Conservation (phyloP, 1,139 yeast genomes). For the Suhomyces chickasaworum region DNA sequence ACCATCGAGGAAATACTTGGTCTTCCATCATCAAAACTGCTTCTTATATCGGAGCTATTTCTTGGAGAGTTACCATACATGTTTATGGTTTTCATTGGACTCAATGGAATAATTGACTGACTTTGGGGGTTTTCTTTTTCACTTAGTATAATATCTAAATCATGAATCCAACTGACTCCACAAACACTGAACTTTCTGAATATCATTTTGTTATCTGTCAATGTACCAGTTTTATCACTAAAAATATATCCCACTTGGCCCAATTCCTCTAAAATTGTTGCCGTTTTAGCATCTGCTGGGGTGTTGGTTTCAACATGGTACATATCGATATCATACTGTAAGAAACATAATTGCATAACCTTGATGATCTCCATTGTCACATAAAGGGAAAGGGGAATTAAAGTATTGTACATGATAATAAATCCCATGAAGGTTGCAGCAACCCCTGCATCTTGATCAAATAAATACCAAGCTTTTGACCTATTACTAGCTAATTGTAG, state of each 20-base stretch:
- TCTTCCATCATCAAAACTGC: conserved; percentile 17
- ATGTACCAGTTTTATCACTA: conserved; percentile 96
- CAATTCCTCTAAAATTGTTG: conserved; percentile 91
- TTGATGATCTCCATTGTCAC: conserved; percentile 97
- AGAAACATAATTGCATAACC: conserved; percentile 74
- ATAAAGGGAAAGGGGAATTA: conserved; percentile 91
- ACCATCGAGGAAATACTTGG: conserved; percentile 39
- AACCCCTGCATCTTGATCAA: conserved; percentile 74
- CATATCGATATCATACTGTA: conserved; percentile 94
- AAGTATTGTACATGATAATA: conserved; percentile 93
- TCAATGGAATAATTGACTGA: conserved; percentile 6
- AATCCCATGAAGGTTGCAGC: conserved; percentile 94
- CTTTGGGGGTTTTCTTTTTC: conserved; percentile 11
- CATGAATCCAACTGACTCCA: conserved; percentile 91
- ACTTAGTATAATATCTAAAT: conserved; percentile 52
- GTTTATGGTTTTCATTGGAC: background rate
- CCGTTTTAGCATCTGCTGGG: conserved; percentile 93
- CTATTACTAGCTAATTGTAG: conserved; percentile 46
- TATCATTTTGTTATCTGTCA: conserved; percentile 88
- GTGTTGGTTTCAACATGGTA: conserved; percentile 82
- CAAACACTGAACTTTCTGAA: conserved; percentile 82
- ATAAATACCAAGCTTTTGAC: conserved; percentile 72
- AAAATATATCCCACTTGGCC: conserved; percentile 96
- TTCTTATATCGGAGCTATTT: conserved; percentile 11
- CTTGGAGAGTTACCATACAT: conserved; percentile 8